Evolutionary conservation across 108 stramenopile genomes (phyloP), one percentile per base, ranked within the genome.

Genomic region (Pseudonitzschia multistriata): DNA sequence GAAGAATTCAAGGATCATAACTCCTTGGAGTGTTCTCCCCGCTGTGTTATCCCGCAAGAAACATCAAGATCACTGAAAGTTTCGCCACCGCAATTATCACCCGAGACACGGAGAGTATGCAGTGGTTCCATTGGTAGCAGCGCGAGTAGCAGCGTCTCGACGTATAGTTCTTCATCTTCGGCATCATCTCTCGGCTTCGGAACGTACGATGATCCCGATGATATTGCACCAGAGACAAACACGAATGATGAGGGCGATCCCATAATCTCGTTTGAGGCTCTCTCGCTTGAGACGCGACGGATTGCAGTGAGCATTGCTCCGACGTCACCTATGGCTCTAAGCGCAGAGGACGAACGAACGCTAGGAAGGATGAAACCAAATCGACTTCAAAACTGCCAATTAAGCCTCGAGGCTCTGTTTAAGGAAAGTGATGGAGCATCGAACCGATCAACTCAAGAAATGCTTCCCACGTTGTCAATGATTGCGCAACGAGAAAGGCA

Each of bases 251-350:
- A 45, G 21, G 63, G 47, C 25, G 63, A 64, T 64, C 63, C 63
- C 39, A 64, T 40, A 40, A 64, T 64, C 24, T 64, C 42, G 1
- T 64, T 64, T 24, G 33, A 64, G 40, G 36, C 40, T 45, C 63
- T 64, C 37, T 64, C 63, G 21, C 28, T 64, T 7, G 22, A 45
- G 8, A 52, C 50, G 7, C 42, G 42, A 45, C 42, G 42, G 11
- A 45, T 45, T 13, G 42, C n/a, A n/a, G n/a, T n/a, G n/a, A n/a
- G n/a, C n/a, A n/a, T 13, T 45, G 42, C 7, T 30, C 15, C 57
- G 5, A 7, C 31, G 35, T 14, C 0, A 55, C 4, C 14, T 5
- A 13, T 30, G 13, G 54, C 54, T 24, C 29, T 22, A 27, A 55
- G 27, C 8, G 24, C 22, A 30, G 54, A 30, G 0, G 54, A n/a